Conservation (phyloP, 106 monocot species). For the Apostasia ramifera region DNA sequence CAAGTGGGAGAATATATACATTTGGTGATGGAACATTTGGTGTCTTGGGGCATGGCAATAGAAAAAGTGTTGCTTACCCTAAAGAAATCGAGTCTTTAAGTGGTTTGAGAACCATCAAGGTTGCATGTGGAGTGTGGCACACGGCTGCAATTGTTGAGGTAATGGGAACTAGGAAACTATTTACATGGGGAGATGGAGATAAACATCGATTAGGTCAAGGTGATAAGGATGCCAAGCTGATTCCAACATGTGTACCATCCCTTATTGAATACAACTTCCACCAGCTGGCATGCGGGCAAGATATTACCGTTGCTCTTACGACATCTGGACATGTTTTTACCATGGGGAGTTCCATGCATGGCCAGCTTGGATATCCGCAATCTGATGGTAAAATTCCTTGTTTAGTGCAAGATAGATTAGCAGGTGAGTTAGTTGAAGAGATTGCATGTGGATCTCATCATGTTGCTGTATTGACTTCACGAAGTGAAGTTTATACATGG, state of each 20-base stretch:
- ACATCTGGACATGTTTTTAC: conserved; percentile 68
- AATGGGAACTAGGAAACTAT: conserved; percentile 49
- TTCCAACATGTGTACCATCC: conserved; percentile 60
- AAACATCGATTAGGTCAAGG: conserved; percentile 70
- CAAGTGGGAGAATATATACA: conserved; percentile 56
- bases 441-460: conserved; percentile 64
- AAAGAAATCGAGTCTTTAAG: conserved; percentile 53
- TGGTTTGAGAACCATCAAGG: conserved; percentile 47
- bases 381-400: conserved; percentile 67
- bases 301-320: conserved; percentile 56
- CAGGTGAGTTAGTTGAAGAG: conserved; percentile 60
- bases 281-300: conserved; percentile 69
- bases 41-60: conserved; percentile 68
- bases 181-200: conserved; percentile 89
- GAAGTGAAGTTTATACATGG: conserved; percentile 81
- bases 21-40: conserved; percentile 85
- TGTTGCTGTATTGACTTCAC: conserved; percentile 56
- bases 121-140: conserved; percentile 79
- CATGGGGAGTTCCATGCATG: conserved; percentile 61
- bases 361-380: conserved; percentile 61
- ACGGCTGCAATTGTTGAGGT: conserved; percentile 76
- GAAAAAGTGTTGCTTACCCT: conserved; percentile 43
- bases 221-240: conserved; percentile 50
- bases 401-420: conserved; percentile 51
- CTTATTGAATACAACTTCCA: conserved; percentile 66